These are phyloP conservation scores for Ceratobasidium sp. DNA, from an alignment of 1,284 basidiomycete genomes.

Conservation along the genomic window DNA sequence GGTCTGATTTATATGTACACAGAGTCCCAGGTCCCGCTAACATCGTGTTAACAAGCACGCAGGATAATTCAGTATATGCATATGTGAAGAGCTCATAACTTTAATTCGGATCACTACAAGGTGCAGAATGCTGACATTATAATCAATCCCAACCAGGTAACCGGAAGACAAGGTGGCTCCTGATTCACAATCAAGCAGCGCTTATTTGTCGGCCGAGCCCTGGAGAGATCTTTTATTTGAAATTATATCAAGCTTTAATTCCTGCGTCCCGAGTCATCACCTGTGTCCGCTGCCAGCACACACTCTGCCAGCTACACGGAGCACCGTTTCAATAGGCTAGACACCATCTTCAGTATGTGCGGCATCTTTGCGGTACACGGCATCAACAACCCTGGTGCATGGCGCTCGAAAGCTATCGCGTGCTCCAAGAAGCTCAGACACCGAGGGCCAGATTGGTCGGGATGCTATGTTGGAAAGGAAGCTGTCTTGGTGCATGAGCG, in stretches of 20 bases:
- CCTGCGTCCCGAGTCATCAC: conserved; percentile 24
- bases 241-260: conserved; percentile 13
- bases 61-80: too few species aligned
- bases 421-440: conserved; percentile 89
- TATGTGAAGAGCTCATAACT: too few species aligned
- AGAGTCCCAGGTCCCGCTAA: too few species aligned
- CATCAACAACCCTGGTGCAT: conserved; percentile 70
- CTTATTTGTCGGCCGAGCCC: conserved; percentile 29
- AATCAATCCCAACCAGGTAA: neutral
- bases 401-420: conserved; percentile 78
- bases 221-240: conserved; percentile 12
- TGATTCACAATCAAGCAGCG: neutral
- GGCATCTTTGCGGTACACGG: conserved; percentile 88
- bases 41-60: too few species aligned
- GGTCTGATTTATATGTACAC: too few species aligned
- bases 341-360: conserved; percentile 65
- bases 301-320: conserved; percentile 16
- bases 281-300: conserved; percentile 18
- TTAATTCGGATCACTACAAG: too few species aligned
- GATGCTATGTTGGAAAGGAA: conserved; percentile 84
- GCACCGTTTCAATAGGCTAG: conserved; percentile 28
- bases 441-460: conserved; percentile 96
- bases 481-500: conserved; percentile 87
- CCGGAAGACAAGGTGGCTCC: neutral
- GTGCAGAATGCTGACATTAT: neutral